Evolutionary conservation across 1,284 basidiomycete species (phyloP), one percentile per base, ranked within the genome.

Genomic region (Tilletia walkeri): DNA sequence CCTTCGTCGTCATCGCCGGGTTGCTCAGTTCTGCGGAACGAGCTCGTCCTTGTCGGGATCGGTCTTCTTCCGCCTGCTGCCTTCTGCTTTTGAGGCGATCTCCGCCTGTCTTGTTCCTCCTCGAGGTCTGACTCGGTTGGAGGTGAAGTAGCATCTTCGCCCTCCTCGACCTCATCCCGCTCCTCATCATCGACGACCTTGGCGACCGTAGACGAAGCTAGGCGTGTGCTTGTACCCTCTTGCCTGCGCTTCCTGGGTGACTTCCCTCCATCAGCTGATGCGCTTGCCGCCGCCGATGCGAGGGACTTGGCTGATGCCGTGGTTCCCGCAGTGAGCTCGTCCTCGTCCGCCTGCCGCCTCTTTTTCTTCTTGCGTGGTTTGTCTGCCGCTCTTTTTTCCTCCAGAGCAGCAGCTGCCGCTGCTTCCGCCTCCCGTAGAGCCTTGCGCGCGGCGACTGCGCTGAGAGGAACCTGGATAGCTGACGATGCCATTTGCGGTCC

Each of bases 401-500:
- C 54, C 24, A 56, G n/a, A 10, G 54, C 54, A 5, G 20, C 34
- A 3, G 20, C 54, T 12, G 16, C 54, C 34, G 20, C 54, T 12
- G n/a, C n/a, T 18, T 53, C 50, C 14, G 54, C 54, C 54, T 56
- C 54, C 54, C 54, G 20, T 24, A 30, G n/a, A 12, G 54, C 54
- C 16, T 56, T 56, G 54, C 54, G 54, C n/a, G 54, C 54, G 24
- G 54, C 54, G 24, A 56, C 20, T 20, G 54, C 54, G 24, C 54
- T 56, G n/a, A 56, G 54, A n/a, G 54, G 54, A 30, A 30, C 34
- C 54, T 56, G 16, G 20, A 20, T 30, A 12, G 54, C n/a, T 30
- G 54, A 56, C 3, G 54, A 56, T 12, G 54, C 14, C 54, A 56
- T 56, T n/a, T 24, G 9, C 24, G 41, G 41, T 9, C 14, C 9